These are phyloP conservation scores for Hyaloscypha finlandica DNA, from an alignment of 495 filamentous ascomycete genomes.

Conservation along the genomic window DNA sequence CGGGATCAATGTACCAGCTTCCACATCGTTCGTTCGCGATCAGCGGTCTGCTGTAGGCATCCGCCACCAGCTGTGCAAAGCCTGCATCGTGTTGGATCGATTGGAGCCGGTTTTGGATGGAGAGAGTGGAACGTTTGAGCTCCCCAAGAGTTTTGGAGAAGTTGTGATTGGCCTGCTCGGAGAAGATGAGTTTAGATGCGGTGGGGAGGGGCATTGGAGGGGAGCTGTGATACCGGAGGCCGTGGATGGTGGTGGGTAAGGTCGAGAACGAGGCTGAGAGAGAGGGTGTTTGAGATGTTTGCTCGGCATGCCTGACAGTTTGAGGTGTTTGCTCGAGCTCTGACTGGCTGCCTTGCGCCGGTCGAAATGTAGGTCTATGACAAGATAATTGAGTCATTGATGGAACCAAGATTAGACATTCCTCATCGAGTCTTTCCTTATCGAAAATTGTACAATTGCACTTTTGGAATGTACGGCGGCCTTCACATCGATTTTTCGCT, in stretches of 20 bases:
- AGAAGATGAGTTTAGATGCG: slow-evolving; percentile 48
- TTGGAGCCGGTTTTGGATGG: slow-evolving; percentile 74
- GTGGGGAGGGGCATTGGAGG: slow-evolving; percentile 20
- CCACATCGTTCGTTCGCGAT: slow-evolving; percentile 93
- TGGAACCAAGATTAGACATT: neutral
- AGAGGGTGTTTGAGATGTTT: neutral
- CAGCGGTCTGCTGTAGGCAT: slow-evolving; percentile 65
- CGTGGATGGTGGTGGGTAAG: neutral
- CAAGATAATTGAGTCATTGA: neutral
- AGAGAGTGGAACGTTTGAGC: slow-evolving; percentile 73
- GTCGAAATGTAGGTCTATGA: neutral
- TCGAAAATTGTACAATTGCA: neutral
- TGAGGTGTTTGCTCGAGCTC: too few relatives aligned
- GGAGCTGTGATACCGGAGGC: neutral
- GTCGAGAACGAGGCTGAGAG: neutral
- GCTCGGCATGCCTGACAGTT: neutral
- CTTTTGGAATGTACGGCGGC: too few relatives aligned
- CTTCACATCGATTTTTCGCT: too few relatives aligned
- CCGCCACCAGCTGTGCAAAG: slow-evolving; percentile 61
- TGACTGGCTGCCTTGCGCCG: neutral
- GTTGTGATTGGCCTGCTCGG: slow-evolving; percentile 52
- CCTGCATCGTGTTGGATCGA: slow-evolving; percentile 69
- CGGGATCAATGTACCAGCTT: slow-evolving; percentile 87
- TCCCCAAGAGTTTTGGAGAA: slow-evolving; percentile 54
- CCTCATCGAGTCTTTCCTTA: neutral